Conservation (phyloP, 352 stramenopile genomes). For the Vaucheria bursata region DNA sequence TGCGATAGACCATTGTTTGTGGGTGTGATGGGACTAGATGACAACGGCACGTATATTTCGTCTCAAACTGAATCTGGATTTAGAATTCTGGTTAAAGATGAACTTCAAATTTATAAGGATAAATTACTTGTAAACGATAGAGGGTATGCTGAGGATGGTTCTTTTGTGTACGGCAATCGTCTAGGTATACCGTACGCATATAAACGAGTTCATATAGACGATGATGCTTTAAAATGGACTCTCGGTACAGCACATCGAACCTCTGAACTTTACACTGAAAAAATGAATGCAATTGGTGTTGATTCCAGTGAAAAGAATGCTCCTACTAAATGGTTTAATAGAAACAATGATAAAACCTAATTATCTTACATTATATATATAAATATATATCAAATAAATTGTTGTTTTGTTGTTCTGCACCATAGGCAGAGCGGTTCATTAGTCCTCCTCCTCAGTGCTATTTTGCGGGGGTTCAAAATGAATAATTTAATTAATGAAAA, state of each 20-base stretch:
- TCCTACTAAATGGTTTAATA: too few species aligned
- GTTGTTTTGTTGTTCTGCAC: too few species aligned
- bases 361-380: too few species aligned
- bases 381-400: too few species aligned
- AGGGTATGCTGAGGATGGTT: conserved; percentile 13
- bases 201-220: neutral
- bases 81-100: conserved; percentile 39
- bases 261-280: conserved; percentile 12
- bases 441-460: too few species aligned
- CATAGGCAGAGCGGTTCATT: too few species aligned
- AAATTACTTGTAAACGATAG: conserved; percentile 32
- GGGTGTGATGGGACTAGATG: conserved; percentile 36
- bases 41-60: conserved; percentile 29
- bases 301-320: conserved; percentile 17
- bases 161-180: conserved; percentile 44
- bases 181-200: conserved; percentile 34
- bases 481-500: too few species aligned
- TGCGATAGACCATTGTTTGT: conserved; percentile 6
- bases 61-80: conserved; percentile 24
- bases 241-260: conserved; percentile 14
- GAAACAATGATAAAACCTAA: too few species aligned
- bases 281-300: conserved; percentile 34
- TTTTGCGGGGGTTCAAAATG: too few species aligned
- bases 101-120: conserved; percentile 13
- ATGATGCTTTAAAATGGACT: conserved; percentile 23